phyloP scores from a whole-genome alignment of 2,329 filamentous ascomycete genomes.

The Incumbomyces lentus region DNA sequence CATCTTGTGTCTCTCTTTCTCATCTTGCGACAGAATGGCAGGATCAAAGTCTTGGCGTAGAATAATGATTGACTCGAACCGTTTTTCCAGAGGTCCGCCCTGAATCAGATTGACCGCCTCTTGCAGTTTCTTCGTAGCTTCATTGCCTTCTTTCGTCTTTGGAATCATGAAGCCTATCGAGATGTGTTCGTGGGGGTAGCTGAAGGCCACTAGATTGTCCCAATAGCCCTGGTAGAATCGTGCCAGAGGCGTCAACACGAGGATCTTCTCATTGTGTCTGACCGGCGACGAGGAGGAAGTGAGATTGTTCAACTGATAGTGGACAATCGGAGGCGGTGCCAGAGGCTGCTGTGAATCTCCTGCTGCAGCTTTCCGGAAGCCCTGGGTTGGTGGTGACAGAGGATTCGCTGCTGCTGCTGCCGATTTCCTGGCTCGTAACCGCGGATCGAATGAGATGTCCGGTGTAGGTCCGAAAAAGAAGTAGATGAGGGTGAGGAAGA shows the following conservation, averaged over 20 bases:
- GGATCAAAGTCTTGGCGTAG: constrained; percentile 89
- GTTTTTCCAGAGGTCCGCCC: constrained; percentile 64
- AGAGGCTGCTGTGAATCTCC: constrained; percentile 34
- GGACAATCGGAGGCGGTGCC: constrained; percentile 71
- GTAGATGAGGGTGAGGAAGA: constrained; percentile 16
- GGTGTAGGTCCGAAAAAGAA: constrained; percentile 14
- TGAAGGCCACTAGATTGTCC: constrained; percentile 76
- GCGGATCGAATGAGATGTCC: constrained; percentile 9
- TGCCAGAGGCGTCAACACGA: constrained; percentile 86
- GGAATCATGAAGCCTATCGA: constrained; percentile 93
- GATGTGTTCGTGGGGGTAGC: constrained; percentile 88
- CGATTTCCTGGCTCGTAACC: constrained; percentile 37
- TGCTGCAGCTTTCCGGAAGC: constrained; percentile 50
- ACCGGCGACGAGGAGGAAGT: constrained; percentile 69
- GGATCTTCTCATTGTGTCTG: constrained; percentile 69
- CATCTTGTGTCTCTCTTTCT: constrained; percentile 84
- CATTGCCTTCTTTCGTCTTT: constrained; percentile 83
- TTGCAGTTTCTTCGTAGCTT: constrained; percentile 72
- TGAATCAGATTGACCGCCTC: constrained; percentile 78
- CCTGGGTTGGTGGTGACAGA: constrained; percentile 63
- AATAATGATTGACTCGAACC: constrained; percentile 89
- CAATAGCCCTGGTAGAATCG: constrained; percentile 92
- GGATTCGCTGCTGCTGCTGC: constrained; percentile 55
- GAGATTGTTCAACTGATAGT: constrained; percentile 91
- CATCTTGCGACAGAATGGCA: constrained; percentile 67